phyloP scores from a whole-genome alignment of 345 rosid genomes.

The Limnanthes douglasii region DNA sequence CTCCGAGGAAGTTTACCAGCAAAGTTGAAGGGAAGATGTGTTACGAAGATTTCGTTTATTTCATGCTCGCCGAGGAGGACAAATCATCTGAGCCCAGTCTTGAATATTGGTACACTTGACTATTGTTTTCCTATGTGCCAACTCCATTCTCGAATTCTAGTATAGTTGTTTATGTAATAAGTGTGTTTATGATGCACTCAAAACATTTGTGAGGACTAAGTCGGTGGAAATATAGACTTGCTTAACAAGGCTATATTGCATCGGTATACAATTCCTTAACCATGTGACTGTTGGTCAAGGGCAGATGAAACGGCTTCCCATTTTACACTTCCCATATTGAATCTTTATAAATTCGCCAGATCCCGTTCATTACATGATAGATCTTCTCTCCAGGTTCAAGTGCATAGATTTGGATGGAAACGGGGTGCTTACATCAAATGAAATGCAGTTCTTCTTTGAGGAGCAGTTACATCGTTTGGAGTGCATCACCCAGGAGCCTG shows the following conservation, averaged over 20 bases:
- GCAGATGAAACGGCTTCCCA: neutral
- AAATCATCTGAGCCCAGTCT: constrained; percentile 83
- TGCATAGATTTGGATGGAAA: constrained; percentile 86
- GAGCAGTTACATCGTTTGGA: constrained; percentile 87
- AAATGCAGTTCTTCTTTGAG: constrained; percentile 76
- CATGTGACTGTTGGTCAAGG: too few species aligned
- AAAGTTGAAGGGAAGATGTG: constrained; percentile 71
- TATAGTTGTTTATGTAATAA: too few species aligned
- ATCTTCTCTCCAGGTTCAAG: constrained; percentile 48
- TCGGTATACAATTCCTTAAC: too few species aligned
- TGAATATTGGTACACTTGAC: constrained; percentile 82
- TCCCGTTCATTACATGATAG: too few species aligned
- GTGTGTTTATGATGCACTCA: too few species aligned
- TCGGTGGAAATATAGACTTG: too few species aligned
- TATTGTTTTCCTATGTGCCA: too few species aligned
- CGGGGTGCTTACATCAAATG: constrained; percentile 67
- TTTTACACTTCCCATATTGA: too few species aligned
- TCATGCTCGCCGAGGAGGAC: constrained; percentile 85
- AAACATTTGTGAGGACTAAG: too few species aligned
- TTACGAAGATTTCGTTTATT: constrained; percentile 92
- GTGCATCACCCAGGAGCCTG: constrained; percentile 71
- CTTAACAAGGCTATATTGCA: too few species aligned
- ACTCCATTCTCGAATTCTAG: too few species aligned
- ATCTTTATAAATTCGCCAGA: too few species aligned
- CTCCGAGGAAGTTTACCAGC: constrained; percentile 55